Percentiles rank a stretch among this genome's conserved stretches.
phyloP scores from a whole-genome alignment of 176 grass and related monocot species.

The Tillandsia fasciculata region DNA sequence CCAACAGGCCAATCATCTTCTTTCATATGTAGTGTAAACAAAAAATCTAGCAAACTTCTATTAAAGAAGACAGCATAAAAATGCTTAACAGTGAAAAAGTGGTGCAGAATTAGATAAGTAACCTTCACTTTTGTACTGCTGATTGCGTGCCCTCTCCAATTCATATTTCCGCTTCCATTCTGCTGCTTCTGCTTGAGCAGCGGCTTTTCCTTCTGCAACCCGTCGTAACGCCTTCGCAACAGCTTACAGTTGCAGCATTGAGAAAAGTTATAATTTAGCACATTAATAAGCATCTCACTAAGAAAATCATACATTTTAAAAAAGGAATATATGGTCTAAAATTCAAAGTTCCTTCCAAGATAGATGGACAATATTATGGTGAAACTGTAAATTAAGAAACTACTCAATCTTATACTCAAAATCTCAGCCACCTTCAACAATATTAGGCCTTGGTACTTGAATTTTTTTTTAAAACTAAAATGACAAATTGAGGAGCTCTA shows the following conservation, averaged over 20 bases:
- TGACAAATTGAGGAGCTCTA: too few relatives aligned
- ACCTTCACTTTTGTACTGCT: constrained; percentile 49
- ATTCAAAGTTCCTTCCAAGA: constrained; percentile 3
- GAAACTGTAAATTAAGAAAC: too few relatives aligned
- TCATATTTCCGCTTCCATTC: constrained; percentile 94
- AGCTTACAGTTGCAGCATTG: constrained; percentile 43
- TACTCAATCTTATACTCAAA: too few relatives aligned
- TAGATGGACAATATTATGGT: background rate
- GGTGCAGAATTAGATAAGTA: constrained; percentile 9
- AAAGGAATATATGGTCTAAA: background rate
- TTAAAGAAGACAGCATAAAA: constrained; percentile 3
- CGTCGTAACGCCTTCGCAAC: constrained; percentile 75
- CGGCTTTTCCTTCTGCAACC: constrained; percentile 84
- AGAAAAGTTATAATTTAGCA: constrained; percentile 17
- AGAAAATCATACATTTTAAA: constrained; percentile 16
- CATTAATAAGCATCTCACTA: background rate
- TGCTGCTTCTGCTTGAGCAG: constrained; percentile 71
- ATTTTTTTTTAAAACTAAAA: too few relatives aligned
- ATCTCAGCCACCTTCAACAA: too few relatives aligned
- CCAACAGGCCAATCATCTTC: too few relatives aligned
- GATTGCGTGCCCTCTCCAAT: constrained; percentile 45
- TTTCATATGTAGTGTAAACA: too few relatives aligned
- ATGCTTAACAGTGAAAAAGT: constrained; percentile 1
- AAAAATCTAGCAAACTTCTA: too few relatives aligned
- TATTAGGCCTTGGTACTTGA: too few relatives aligned